Conservation (phyloP, 1,284 basidiomycete genomes). For the Marasmius fiardii region DNA sequence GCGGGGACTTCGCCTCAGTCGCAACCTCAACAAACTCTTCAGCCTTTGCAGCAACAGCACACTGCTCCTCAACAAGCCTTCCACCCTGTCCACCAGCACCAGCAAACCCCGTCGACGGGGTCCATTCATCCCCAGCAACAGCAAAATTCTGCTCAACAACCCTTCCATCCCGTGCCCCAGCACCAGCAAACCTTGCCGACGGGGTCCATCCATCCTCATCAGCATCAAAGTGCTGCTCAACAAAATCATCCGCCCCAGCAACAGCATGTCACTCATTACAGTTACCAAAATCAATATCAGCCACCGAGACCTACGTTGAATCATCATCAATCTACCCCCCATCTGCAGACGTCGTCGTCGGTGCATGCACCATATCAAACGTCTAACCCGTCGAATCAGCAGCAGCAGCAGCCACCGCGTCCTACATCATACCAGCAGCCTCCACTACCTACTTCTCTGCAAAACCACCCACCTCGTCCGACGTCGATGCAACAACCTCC, state of each 20-base stretch:
- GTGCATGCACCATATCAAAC: too few relatives aligned
- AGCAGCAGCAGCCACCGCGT: background rate
- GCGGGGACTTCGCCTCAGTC: background rate
- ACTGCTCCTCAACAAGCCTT: background rate
- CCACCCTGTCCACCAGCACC: background rate
- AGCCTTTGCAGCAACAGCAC: background rate
- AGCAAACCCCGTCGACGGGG: too few relatives aligned
- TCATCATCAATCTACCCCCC: background rate
- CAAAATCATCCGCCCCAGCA: background rate
- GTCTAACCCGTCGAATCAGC: too few relatives aligned
- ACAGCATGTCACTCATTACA: background rate
- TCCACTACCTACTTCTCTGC: background rate
- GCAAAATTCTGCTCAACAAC: background rate
- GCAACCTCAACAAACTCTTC: background rate
- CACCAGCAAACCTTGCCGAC: background rate
- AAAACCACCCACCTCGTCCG: slow-evolving; percentile 4
- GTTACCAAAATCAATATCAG: background rate
- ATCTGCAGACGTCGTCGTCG: background rate
- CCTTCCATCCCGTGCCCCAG: background rate
- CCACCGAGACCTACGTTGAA: background rate
- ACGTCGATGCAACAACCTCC: slow-evolving; percentile 11
- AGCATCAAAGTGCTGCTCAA: too few relatives aligned
- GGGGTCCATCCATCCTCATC: too few relatives aligned
- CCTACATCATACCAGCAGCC: background rate
- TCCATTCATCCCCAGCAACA: background rate